Conservation (phyloP, 495 filamentous ascomycete species). For the Penicillium coffeae region DNA sequence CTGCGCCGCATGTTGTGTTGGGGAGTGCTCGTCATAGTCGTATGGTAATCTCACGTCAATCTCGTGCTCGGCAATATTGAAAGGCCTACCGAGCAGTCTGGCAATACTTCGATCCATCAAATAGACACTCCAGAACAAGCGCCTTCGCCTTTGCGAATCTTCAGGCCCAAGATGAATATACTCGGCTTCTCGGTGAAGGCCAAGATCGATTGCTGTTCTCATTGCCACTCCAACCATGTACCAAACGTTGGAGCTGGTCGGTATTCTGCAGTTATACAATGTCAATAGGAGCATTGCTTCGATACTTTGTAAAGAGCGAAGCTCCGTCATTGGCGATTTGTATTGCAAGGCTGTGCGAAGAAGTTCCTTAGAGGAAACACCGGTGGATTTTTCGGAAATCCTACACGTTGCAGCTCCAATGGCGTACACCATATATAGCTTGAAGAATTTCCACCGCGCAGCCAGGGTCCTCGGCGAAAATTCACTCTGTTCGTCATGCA, state of each 20-base stretch:
- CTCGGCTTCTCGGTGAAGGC: conserved; percentile 29
- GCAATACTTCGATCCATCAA: conserved; percentile 34
- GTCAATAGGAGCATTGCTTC: conserved; percentile 38
- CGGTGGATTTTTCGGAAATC: conserved; percentile 29
- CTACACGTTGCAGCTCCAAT: conserved; percentile 35
- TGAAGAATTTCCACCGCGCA: conserved; percentile 30
- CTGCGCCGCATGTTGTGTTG: background rate
- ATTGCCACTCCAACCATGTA: conserved; percentile 41
- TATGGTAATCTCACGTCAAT: conserved; percentile 36
- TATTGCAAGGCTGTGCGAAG: conserved; percentile 29
- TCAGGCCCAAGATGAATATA: conserved; percentile 21
- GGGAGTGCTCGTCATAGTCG: conserved; percentile 17
- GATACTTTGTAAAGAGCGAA: conserved; percentile 31
- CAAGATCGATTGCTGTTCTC: conserved; percentile 39
- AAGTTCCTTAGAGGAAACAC: conserved; percentile 9
- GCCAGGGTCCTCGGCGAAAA: conserved; percentile 12
- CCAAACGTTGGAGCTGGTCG: conserved; percentile 36
- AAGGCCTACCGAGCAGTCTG: conserved; percentile 33
- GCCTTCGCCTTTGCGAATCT: conserved; percentile 26
- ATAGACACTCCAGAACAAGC: conserved; percentile 43
- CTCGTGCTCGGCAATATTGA: conserved; percentile 38
- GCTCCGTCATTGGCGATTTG: conserved; percentile 25
- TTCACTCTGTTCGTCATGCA: conserved; percentile 25
- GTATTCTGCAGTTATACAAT: conserved; percentile 35
- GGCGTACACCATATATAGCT: conserved; percentile 43